These are phyloP conservation scores for Clonostachys sp. DNA, from an alignment of 2,329 filamentous ascomycete genomes.

Conservation along the genomic window DNA sequence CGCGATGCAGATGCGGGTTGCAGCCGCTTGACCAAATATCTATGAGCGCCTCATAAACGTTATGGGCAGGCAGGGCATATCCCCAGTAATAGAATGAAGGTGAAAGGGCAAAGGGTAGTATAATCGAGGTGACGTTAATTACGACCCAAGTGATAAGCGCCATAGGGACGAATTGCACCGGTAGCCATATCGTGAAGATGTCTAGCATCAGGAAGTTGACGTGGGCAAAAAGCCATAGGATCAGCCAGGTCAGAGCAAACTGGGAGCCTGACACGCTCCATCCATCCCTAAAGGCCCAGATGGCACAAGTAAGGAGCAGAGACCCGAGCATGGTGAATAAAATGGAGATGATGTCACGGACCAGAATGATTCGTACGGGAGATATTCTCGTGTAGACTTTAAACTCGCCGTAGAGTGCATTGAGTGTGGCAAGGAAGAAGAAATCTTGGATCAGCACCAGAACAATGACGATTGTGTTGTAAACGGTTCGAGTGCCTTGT, in stretches of 20 bases:
- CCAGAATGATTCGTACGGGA: too few species aligned
- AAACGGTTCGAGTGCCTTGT: too few species aligned
- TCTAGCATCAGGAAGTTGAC: constrained; percentile 36
- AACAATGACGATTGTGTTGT: too few species aligned
- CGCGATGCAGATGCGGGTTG: constrained; percentile 9
- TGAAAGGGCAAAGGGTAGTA: constrained; percentile 30
- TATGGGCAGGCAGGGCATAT: constrained; percentile 14
- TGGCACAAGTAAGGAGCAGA: too few species aligned
- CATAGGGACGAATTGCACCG: constrained; percentile 30
- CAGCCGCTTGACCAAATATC: constrained; percentile 11
- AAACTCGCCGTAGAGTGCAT: too few species aligned
- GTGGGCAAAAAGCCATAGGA: constrained; percentile 31
- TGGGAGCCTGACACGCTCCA: too few species aligned
- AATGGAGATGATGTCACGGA: too few species aligned
- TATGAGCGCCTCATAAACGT: constrained; percentile 8
- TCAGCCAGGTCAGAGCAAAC: constrained; percentile 11
- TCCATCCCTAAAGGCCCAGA: too few species aligned
- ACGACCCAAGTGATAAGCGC: constrained; percentile 35
- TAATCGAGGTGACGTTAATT: constrained; percentile 25
- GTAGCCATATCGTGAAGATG: constrained; percentile 13
- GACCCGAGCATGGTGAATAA: too few species aligned
- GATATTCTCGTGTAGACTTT: too few species aligned
- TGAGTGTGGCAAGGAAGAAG: too few species aligned
- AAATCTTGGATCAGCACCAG: too few species aligned
- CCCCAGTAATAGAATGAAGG: constrained; percentile 31